Evolutionary conservation across 805 yeast genomes (phyloP).

Genomic region (Pichia cephalocereana): DNA sequence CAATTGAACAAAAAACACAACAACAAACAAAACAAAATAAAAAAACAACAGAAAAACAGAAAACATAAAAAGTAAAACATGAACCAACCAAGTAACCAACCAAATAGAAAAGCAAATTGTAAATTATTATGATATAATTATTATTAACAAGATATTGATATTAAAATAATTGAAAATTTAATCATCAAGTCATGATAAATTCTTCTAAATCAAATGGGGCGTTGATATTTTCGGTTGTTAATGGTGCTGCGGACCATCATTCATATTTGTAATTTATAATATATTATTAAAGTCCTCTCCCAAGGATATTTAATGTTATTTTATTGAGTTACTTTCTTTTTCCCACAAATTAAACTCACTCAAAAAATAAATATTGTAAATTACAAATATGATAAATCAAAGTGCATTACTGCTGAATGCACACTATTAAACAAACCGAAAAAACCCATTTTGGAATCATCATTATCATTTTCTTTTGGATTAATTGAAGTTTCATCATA

Average conservation of each 20-base stretch:
- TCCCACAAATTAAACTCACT: neutral
- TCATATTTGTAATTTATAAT: neutral
- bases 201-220: slow-evolving; percentile 27
- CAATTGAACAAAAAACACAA: too few relatives aligned
- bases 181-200: slow-evolving; percentile 13
- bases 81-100: neutral
- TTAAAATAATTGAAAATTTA: neutral
- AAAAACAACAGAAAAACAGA: neutral
- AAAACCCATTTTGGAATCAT: slow-evolving; percentile 17
- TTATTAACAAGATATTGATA: neutral
- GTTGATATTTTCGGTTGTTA: slow-evolving; percentile 21
- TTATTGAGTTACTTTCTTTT: neutral
- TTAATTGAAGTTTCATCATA: slow-evolving; percentile 5
- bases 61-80: neutral
- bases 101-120: neutral
- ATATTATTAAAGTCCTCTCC: neutral
- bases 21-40: neutral
- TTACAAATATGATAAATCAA: neutral
- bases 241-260: slow-evolving; percentile 33
- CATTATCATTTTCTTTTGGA: neutral
- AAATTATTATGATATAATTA: neutral
- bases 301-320: neutral
- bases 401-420: slow-evolving; percentile 33
- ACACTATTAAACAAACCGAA: slow-evolving; percentile 29
- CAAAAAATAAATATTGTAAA: neutral